phyloP scores from a whole-genome alignment of 78 protist species.

The Emiliania huxleyi region DNA sequence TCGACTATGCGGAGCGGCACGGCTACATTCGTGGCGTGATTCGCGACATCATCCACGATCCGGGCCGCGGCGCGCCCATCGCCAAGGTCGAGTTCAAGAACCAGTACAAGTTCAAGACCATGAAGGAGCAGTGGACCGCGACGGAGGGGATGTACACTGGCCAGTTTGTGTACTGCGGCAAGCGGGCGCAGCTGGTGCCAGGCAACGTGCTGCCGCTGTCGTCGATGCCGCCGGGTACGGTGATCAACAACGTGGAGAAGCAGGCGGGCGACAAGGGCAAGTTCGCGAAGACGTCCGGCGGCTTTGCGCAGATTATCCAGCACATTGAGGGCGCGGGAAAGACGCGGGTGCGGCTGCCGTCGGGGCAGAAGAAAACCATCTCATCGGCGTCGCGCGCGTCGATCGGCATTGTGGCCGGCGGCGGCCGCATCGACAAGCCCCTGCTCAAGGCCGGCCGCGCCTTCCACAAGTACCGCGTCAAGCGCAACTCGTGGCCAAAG shows the following conservation, averaged over 20 bases:
- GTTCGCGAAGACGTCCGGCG: conserved; percentile 91
- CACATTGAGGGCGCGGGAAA: conserved; percentile 90
- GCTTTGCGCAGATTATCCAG: conserved; percentile 90
- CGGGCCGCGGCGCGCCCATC: conserved; percentile 99
- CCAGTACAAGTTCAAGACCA: conserved; percentile 72
- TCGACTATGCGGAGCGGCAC: conserved; percentile 96
- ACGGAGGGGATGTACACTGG: conserved; percentile 99
- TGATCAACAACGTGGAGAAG: conserved; percentile 97
- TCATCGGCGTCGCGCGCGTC: conserved; percentile 89
- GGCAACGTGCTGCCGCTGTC: conserved; percentile 97
- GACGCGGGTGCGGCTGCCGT: conserved; percentile 96
- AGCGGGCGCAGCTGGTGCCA: conserved; percentile 86
- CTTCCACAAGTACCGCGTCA: conserved; percentile 91
- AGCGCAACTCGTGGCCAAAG: conserved; percentile 99
- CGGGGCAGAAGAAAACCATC: conserved; percentile 93
- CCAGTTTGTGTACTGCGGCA: conserved; percentile 95
- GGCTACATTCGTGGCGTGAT: conserved; percentile 90
- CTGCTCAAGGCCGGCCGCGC: conserved; percentile 98
- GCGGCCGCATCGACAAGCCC: conserved; percentile 99
- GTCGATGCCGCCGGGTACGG: conserved; percentile 96
- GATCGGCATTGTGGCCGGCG: conserved; percentile 99
- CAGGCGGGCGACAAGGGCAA: conserved; percentile 93
- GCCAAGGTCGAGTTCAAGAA: conserved; percentile 94
- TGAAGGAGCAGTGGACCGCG: conserved; percentile 88
- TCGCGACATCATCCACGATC: conserved; percentile 97